These are phyloP conservation scores for Pseudoscleropodium purum DNA, from an alignment of 225 moss, liverwort and hornwort species.

Conservation along the genomic window DNA sequence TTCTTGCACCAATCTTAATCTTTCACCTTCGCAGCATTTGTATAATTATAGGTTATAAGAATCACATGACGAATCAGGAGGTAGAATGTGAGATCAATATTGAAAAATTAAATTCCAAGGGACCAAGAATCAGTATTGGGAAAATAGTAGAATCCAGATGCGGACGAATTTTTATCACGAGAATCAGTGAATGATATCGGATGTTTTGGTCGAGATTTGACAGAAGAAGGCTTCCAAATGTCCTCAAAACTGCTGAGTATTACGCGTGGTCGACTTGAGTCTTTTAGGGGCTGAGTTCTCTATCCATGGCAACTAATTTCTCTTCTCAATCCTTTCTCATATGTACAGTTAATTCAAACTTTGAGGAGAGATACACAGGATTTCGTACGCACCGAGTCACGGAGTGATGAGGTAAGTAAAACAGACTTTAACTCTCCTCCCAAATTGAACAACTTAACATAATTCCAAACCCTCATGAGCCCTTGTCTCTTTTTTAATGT, in stretches of 20 bases:
- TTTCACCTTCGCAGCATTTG: not conserved
- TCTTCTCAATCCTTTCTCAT: too few species aligned
- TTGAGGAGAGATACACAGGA: not conserved
- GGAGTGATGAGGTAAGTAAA: not conserved
- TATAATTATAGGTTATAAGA: not conserved
- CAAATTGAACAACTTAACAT: not conserved
- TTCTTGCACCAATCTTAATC: not conserved
- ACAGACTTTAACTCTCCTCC: not conserved
- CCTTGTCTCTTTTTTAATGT: not conserved
- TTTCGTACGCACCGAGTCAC: not conserved
- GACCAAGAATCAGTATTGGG: not conserved
- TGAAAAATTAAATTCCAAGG: not conserved
- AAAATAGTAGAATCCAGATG: too few species aligned
- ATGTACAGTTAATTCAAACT: not conserved
- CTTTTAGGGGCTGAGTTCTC: too few species aligned
- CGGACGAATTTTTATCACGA: not conserved
- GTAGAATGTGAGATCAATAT: not conserved
- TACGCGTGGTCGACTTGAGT: not conserved
- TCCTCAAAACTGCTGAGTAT: not conserved
- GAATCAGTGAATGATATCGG: not conserved
- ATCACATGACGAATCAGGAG: not conserved
- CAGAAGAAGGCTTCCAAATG: not conserved
- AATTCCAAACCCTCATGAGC: not conserved
- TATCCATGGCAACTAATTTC: not conserved
- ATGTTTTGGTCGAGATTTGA: not conserved